Base-by-base conservation (phyloP, 2,329 filamentous ascomycete genomes). In the Neocucurbitaria cava region DNA sequence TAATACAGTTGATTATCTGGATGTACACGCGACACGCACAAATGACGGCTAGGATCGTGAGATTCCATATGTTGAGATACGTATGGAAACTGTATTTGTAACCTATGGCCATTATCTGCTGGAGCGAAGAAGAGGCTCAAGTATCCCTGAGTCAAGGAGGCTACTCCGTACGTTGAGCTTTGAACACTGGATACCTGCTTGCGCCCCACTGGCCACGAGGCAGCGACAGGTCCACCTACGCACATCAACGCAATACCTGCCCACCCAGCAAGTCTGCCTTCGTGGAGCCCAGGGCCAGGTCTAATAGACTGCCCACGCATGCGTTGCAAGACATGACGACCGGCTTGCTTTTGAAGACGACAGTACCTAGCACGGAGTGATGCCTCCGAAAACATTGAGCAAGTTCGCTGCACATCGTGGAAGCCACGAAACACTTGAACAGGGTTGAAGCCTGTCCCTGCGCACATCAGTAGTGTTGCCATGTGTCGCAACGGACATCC, bases 401-500 rank as follows among this genome's bases (percentile, higher is more conserved):
- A 35, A 35, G 15, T 8, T 35, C 31, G 31, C 31, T 35, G 31
- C 31, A 35, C 15, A 17, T n/a, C 31, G 15, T n/a, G 4, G 31
- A 35, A 35, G 31, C 31, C 31, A 35, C 31, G 31, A 17, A 35
- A 35, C 31, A 35, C 13, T 11, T 31, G 8, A 11, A 31, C 28
- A 31, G 13, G 28, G 28, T 31, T 31, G 28, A 31, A 31, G 28
- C 28, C 28, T 31, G 28, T 31, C 28, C 13, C 8, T 11, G 28
- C 3, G 42, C 42, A 42, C 36, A 43, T 28, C 35, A 45, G 43
- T n/a, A 39, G 46, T 46, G 42, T 40, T 21, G 31, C 39, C 39
- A 50, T 35, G 36, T 40, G 36, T 52, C 46, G 43, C 33, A 51
- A 47, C 26, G 28, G 31, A 40, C 23, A 30, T 48, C 46, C 43